Evolutionary conservation across 352 stramenopile genomes (phyloP).

Genomic region (Blastocystis sp.): DNA sequence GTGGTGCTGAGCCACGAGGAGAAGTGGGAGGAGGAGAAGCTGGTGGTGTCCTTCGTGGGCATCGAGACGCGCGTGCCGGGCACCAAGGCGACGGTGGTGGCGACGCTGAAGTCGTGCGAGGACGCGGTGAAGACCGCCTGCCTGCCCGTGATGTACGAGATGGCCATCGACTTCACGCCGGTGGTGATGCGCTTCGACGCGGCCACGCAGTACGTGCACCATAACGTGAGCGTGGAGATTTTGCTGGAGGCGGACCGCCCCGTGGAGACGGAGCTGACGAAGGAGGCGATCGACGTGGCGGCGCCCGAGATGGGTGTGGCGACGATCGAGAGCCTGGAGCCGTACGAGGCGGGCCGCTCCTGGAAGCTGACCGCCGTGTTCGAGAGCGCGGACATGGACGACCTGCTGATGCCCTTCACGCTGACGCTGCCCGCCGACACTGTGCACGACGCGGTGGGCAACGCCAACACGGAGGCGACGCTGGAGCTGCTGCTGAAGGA

Average conservation of each 20-base stretch:
- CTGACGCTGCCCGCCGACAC: not conserved
- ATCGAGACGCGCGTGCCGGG: not conserved
- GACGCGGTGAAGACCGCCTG: conserved; percentile 9
- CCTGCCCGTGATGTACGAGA: conserved; percentile 12
- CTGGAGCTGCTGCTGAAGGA: conserved; percentile 28
- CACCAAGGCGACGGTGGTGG: not conserved
- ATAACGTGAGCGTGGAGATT: conserved; percentile 3
- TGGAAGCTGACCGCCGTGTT: conserved; percentile 7
- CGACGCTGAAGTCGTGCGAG: not conserved
- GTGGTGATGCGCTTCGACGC: not conserved
- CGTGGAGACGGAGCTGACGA: not conserved
- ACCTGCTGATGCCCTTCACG: not conserved
- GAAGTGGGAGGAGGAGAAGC: not conserved
- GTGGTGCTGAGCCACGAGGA: conserved; percentile 43
- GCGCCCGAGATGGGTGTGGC: not conserved
- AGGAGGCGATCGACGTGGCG: not conserved
- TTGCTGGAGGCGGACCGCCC: not conserved
- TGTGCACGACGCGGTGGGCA: conserved; percentile 26
- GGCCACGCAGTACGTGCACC: not conserved
- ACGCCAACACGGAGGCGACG: conserved; percentile 6
- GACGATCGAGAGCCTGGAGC: not conserved
- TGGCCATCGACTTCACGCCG: conserved; percentile 8
- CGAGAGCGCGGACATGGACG: conserved; percentile 1
- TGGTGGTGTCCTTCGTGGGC: conserved; percentile 8
- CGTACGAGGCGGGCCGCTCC: not conserved